A percentile compares a stretch with the other conserved stretches of the same genome.
These are phyloP conservation scores for Chlorella sorokiniana DNA, from an alignment of 139 green algal species.

Conservation along the genomic window DNA sequence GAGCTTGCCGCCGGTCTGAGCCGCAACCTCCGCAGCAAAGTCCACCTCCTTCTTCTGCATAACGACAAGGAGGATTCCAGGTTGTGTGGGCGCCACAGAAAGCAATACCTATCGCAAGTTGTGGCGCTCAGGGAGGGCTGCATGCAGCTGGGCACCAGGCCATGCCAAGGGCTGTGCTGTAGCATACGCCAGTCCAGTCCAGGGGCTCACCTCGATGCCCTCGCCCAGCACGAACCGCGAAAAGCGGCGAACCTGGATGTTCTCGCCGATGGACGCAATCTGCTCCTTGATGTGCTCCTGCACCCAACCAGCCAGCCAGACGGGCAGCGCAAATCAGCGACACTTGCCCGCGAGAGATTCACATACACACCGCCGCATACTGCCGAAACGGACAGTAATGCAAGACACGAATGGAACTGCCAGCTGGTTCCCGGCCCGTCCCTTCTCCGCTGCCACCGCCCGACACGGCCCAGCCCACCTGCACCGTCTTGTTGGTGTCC, in stretches of 20 bases:
- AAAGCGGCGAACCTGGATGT: slow-evolving; percentile 91
- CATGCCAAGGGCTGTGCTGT: neutral
- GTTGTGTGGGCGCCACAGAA: no score
- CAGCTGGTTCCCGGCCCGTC: neutral
- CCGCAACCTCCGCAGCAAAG: slow-evolving; percentile 95
- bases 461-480: no score
- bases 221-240: slow-evolving; percentile 90
- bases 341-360: no score
- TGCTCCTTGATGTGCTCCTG: slow-evolving; percentile 90
- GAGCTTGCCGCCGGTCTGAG: slow-evolving; percentile 65
- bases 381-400: no score
- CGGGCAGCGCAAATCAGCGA: neutral
- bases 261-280: slow-evolving; percentile 91
- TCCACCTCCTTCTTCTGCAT: slow-evolving; percentile 84
- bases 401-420: no score
- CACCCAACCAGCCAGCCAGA: neutral
- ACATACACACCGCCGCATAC: no score
- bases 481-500: slow-evolving; percentile 89
- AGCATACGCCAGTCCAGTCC: neutral
- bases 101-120: neutral
- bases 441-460: no score
- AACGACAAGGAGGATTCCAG: no score
- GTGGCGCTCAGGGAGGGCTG: neutral
- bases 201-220: slow-evolving; percentile 75
- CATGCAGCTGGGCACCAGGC: neutral